phyloP scores from a whole-genome alignment of 495 filamentous ascomycete species.

The Pyronema domesticum region DNA sequence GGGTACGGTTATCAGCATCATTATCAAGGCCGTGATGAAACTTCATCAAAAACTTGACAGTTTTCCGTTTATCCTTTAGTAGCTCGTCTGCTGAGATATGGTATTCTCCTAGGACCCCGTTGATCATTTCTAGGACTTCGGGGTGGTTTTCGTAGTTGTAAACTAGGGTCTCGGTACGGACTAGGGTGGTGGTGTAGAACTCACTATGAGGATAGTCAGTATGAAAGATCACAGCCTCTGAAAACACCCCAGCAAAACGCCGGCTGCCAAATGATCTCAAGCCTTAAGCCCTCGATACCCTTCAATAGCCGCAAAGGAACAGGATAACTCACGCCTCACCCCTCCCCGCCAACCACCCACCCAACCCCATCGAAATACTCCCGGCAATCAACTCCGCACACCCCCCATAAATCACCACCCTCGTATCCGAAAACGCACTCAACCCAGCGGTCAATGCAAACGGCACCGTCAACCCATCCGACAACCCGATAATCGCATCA shows the following conservation, averaged over 20 bases:
- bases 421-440: slow-evolving; percentile 30
- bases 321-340: slow-evolving; percentile 40
- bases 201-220: too few relatives aligned
- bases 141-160: slow-evolving; percentile 27
- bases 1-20: slow-evolving; percentile 11
- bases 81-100: slow-evolving; percentile 35
- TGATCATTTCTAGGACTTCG: slow-evolving; percentile 28
- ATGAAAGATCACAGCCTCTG: too few relatives aligned
- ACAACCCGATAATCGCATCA: slow-evolving; percentile 40
- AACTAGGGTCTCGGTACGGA: slow-evolving; percentile 30
- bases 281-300: too few relatives aligned
- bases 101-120: slow-evolving; percentile 38
- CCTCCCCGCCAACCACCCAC: slow-evolving; percentile 52
- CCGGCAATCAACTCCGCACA: slow-evolving; percentile 50
- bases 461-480: slow-evolving; percentile 47
- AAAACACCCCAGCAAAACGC: too few relatives aligned
- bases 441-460: slow-evolving; percentile 48
- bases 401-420: slow-evolving; percentile 50
- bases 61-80: slow-evolving; percentile 31
- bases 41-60: slow-evolving; percentile 37
- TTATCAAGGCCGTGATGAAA: slow-evolving; percentile 35
- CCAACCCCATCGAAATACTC: slow-evolving; percentile 52
- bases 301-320: too few relatives aligned
- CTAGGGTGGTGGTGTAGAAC: slow-evolving; percentile 35
- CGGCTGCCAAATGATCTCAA: too few relatives aligned